A percentile compares a stretch with the other conserved stretches of the same genome.
Evolutionary conservation across 2,329 filamentous ascomycete genomes (phyloP).

Genomic region (Cylindrodendrum hubeiense): DNA sequence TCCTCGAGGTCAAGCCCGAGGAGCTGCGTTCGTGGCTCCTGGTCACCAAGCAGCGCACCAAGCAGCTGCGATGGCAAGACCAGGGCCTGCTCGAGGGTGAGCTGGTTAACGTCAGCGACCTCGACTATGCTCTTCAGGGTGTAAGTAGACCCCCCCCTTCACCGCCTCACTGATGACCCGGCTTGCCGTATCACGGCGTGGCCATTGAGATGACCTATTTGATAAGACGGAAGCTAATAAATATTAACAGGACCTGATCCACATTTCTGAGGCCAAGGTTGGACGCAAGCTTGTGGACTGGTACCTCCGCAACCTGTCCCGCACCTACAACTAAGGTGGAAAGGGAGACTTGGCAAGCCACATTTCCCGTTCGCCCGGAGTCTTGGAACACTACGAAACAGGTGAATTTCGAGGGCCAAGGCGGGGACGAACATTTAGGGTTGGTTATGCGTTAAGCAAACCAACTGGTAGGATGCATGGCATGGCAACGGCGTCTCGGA

Average conservation of each 20-base stretch:
- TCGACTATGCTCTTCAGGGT: conserved; percentile 97
- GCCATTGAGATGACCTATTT: conserved; percentile 2
- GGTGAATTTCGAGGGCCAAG: conserved; percentile 31
- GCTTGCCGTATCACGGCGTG: conserved; percentile 35
- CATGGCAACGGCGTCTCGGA: conserved; percentile 58
- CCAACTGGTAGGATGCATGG: conserved; percentile 52
- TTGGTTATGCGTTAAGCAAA: conserved; percentile 44
- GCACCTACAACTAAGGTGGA: conserved; percentile 78
- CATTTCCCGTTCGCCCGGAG: conserved; percentile 38
- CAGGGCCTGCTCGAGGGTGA: conserved; percentile 93
- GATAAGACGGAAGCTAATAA: conserved; percentile 37
- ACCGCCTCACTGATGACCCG: not conserved
- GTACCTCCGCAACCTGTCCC: conserved; percentile 97
- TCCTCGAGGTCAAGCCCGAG: conserved; percentile 97
- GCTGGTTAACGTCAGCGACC: conserved; percentile 90
- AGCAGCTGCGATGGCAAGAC: conserved; percentile 93
- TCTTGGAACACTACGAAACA: conserved; percentile 26
- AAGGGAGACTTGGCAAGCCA: conserved; percentile 41
- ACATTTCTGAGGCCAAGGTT: conserved; percentile 99
- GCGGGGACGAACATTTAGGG: conserved; percentile 39
- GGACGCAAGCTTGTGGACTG: conserved; percentile 97
- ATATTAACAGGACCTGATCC: conserved; percentile 83
- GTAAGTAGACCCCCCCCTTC: conserved; percentile 66
- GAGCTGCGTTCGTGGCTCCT: conserved; percentile 93
- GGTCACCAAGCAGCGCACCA: conserved; percentile 98